Base-by-base conservation (phyloP, 352 stramenopile species). In the Pythium graminicola region DNA sequence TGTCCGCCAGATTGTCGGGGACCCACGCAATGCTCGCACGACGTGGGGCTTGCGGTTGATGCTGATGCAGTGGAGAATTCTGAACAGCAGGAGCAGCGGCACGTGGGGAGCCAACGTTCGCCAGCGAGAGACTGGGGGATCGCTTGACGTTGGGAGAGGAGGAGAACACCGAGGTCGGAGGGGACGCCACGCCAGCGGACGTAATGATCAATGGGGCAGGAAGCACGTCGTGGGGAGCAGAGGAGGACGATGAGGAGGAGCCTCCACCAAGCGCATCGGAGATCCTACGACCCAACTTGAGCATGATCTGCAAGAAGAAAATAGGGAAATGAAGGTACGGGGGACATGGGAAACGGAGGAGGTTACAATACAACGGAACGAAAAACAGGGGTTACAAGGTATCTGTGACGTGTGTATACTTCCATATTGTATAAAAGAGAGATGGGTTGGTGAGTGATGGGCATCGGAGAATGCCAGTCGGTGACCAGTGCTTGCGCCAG, bases 1-100 rank as follows among this genome's bases (percentile, higher is more conserved):
- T 70, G 60, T 90, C 78, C 1, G 81, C 84, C 16, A 95, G 73
- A 27, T 65, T 81, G 54, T 95, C 83, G 22, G 84, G 84, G 8
- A 95, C 82, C 84, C 84, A 95, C 4, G 81, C 68, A 36, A 89
- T 74, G 31, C 71, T 73, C 35, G 65, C 67, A 31, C 67, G 69
- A 17, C 62, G 67, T 50, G 60, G 55, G n/a, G 70, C 60, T 16
- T 60, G 38, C 1, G 62, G 61, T 16, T 73, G 67, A 16, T 61
- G 62, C 36, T 50, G 61, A 22, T 67, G 62, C 20, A 65, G 20
- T 3, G 51, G 53, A 19, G 47, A 58, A n/a, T 43, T 43, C 61
- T 50, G 28, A 14, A 62, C 28, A 9, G 43, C 45, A 28, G 40
- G 36, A 43, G 39, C 19, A 9, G 49, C 23, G 24, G 47, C 45